phyloP scores from a whole-genome alignment of 768 basidiomycete genomes.

The Lyophyllum shimeji region DNA sequence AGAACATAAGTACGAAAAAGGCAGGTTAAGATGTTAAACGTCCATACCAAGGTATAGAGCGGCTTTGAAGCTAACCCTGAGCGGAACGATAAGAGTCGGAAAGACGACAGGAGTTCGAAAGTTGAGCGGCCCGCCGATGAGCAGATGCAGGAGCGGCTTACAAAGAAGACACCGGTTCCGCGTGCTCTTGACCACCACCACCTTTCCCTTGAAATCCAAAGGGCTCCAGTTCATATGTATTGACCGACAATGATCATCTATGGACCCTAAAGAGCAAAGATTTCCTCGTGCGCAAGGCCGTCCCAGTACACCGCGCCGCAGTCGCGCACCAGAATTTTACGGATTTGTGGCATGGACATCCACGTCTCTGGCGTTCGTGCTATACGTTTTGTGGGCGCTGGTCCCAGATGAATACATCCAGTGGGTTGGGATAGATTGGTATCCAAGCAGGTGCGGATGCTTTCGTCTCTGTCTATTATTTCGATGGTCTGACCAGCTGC shows the following conservation, averaged over 20 bases:
- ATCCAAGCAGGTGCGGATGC: slow-evolving; percentile 71
- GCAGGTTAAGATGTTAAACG: neutral
- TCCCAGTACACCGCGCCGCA: slow-evolving; percentile 25
- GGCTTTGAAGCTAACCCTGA: neutral
- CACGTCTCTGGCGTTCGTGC: slow-evolving; percentile 65
- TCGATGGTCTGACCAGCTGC: neutral
- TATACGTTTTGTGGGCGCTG: slow-evolving; percentile 80
- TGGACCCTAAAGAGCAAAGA: neutral
- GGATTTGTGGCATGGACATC: slow-evolving; percentile 88
- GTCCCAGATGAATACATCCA: slow-evolving; percentile 71
- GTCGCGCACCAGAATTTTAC: slow-evolving; percentile 82
- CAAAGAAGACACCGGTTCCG: neutral
- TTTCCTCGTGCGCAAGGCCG: neutral
- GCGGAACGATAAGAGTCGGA: too few species aligned
- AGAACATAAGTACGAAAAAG: neutral
- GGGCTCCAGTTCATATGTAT: neutral
- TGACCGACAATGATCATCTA: neutral
- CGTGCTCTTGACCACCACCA: neutral
- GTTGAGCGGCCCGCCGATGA: too few species aligned
- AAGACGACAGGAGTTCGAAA: too few species aligned
- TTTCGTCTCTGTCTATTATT: neutral
- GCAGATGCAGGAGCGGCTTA: neutral
- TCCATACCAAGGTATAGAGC: neutral
- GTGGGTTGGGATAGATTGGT: slow-evolving; percentile 75
- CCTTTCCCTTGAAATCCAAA: neutral